Conservation (phyloP, 768 basidiomycete genomes). For the Hemileccinum impolitum region DNA sequence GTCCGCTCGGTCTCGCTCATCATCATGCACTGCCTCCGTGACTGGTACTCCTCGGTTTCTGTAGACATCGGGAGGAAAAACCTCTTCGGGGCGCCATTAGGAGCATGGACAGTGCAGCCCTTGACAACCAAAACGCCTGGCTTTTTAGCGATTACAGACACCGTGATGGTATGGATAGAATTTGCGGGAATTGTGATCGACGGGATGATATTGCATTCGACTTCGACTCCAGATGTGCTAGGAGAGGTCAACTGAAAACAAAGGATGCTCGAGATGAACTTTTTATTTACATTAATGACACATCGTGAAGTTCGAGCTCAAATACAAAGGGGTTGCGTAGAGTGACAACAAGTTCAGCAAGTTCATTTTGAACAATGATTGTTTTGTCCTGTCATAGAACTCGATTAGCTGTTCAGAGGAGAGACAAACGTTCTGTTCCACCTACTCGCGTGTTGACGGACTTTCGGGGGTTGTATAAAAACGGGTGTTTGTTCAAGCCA, state of each 20-base stretch:
- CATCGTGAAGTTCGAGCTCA: conserved; percentile 80
- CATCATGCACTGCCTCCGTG: conserved; percentile 54
- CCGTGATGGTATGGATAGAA: conserved; percentile 66
- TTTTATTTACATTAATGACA: conserved; percentile 68
- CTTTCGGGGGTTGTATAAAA: conserved; percentile 89
- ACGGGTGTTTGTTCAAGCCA: conserved; percentile 67
- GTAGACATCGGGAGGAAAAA: conserved; percentile 75
- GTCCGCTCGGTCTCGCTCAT: conserved; percentile 65
- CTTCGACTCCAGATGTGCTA: conserved; percentile 80
- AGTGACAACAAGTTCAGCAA: conserved; percentile 75
- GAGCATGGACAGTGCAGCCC: conserved; percentile 76
- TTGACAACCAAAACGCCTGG: conserved; percentile 68
- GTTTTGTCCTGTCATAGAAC: conserved; percentile 44
- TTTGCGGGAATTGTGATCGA: conserved; percentile 66
- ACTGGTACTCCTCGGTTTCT: conserved; percentile 59
- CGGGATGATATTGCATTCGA: conserved; percentile 61
- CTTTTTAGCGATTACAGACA: conserved; percentile 63
- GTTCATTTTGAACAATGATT: conserved; percentile 78
- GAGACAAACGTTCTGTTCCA: background rate
- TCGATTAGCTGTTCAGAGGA: conserved; percentile 3
- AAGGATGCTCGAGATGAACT: background rate
- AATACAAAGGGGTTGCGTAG: conserved; percentile 93
- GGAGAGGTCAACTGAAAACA: conserved; percentile 6
- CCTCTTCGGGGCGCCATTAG: conserved; percentile 66
- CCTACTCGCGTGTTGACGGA: conserved; percentile 55